A percentile compares a stretch with the other conserved stretches of the same genome.
Evolutionary conservation across 345 rosid species (phyloP).

Genomic region (Aquilaria malaccensis): DNA sequence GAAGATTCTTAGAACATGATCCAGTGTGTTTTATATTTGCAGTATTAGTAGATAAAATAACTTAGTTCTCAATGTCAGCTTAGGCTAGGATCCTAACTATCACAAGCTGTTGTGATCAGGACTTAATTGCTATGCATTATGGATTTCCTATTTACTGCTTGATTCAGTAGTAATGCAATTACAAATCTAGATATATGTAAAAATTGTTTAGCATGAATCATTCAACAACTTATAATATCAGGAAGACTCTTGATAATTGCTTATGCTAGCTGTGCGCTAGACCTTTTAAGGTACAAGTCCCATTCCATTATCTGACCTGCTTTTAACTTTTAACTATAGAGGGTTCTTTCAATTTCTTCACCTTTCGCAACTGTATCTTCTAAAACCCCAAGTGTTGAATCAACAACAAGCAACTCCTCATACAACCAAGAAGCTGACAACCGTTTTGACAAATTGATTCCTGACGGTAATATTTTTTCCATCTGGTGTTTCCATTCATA

Average conservation of each 20-base stretch:
- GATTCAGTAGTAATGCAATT: too few species aligned
- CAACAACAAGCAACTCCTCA: constrained; percentile 25
- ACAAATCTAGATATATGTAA: too few species aligned
- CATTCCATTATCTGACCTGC: constrained; percentile 19
- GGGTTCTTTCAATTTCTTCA: constrained; percentile 54
- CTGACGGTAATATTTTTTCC: constrained; percentile 53
- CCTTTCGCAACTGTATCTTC: constrained; percentile 40
- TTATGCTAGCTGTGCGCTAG: not conserved
- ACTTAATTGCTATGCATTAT: too few species aligned
- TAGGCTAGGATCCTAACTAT: too few species aligned
- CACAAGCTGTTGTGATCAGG: too few species aligned
- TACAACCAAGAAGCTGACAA: constrained; percentile 30
- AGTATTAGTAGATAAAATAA: too few species aligned
- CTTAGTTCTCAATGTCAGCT: too few species aligned
- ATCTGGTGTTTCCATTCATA: constrained; percentile 9
- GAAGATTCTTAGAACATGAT: too few species aligned
- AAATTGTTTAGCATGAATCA: too few species aligned
- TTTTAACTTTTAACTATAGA: constrained; percentile 33
- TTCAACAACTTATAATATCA: not conserved
- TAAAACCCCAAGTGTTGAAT: constrained; percentile 29
- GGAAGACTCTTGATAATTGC: not conserved
- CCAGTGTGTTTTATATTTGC: too few species aligned
- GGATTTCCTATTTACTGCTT: too few species aligned
- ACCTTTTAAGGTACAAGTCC: constrained; percentile 10
- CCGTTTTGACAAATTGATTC: constrained; percentile 49